phyloP scores from a whole-genome alignment of 345 rosid genomes.

The Cardamine occulta region DNA sequence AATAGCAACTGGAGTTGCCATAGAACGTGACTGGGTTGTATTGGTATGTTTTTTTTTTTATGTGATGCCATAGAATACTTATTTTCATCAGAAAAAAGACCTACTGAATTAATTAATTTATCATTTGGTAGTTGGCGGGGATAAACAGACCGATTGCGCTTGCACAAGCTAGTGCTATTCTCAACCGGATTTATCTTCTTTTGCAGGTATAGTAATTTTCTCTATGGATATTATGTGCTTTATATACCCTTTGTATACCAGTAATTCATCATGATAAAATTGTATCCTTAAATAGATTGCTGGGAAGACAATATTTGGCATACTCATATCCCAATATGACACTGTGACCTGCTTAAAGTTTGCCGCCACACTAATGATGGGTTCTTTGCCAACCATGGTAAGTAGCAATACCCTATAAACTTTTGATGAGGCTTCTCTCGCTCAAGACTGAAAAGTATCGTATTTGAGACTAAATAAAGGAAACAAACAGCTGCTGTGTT shows the following conservation, averaged over 20 bases:
- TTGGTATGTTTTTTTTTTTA: slow-evolving; percentile 68
- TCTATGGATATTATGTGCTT: not conserved
- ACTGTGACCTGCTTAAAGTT: slow-evolving; percentile 86
- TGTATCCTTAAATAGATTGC: slow-evolving; percentile 59
- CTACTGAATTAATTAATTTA: slow-evolving; percentile 10
- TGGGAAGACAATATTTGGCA: slow-evolving; percentile 81
- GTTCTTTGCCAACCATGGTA: slow-evolving; percentile 83
- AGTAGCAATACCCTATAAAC: slow-evolving; percentile 35
- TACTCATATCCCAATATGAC: slow-evolving; percentile 75
- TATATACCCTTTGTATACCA: not conserved
- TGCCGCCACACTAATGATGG: slow-evolving; percentile 72
- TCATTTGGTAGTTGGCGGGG: slow-evolving; percentile 73
- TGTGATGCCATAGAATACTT: slow-evolving; percentile 24
- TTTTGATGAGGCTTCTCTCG: slow-evolving; percentile 15
- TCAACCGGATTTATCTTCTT: slow-evolving; percentile 83
- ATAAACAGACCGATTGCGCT: slow-evolving; percentile 90
- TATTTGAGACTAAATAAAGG: not conserved
- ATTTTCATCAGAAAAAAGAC: slow-evolving; percentile 15
- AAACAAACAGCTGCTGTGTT: slow-evolving; percentile 12
- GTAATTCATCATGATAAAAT: slow-evolving; percentile 9
- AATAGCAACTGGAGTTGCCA: slow-evolving; percentile 81
- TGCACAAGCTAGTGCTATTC: slow-evolving; percentile 93
- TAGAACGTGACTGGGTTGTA: slow-evolving; percentile 97
- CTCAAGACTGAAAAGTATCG: not conserved
- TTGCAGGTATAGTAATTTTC: slow-evolving; percentile 63